Evolutionary conservation across 441 rosid species (phyloP).

Genomic region (Euphorbia celastroides): DNA sequence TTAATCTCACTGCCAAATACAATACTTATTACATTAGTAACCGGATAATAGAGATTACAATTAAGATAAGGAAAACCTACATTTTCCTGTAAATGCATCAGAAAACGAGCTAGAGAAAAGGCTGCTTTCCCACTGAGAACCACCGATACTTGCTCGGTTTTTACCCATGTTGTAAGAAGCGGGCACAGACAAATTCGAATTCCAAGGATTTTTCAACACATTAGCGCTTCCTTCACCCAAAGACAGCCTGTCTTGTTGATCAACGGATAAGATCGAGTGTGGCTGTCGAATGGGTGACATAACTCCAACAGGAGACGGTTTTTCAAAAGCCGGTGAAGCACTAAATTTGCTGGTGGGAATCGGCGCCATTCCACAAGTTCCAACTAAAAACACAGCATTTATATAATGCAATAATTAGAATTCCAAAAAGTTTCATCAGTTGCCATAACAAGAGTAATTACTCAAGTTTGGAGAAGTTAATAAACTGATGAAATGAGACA

Average conservation of each 20-base stretch:
- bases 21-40: neutral
- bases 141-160: constrained; percentile 23
- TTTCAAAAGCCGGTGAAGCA: constrained; percentile 39
- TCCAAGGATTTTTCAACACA: constrained; percentile 27
- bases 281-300: constrained; percentile 26
- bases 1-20: constrained; percentile 45
- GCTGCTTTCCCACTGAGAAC: constrained; percentile 49
- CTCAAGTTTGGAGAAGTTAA: constrained; percentile 9
- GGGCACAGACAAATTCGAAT: constrained; percentile 28
- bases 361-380: constrained; percentile 25
- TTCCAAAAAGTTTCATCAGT: neutral
- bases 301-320: constrained; percentile 21
- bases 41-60: neutral
- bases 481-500: constrained; percentile 15
- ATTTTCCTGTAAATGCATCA: constrained; percentile 44
- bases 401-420: constrained; percentile 12
- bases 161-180: constrained; percentile 28
- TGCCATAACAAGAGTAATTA: neutral
- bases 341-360: constrained; percentile 29
- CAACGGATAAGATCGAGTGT: constrained; percentile 27
- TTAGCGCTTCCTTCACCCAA: constrained; percentile 30
- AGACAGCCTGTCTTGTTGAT: constrained; percentile 30
- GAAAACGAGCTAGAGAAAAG: constrained; percentile 72
- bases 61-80: constrained; percentile 31
- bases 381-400: constrained; percentile 20